Evolutionary conservation across 2,329 filamentous ascomycete species (phyloP).

Genomic region (Magnaporthiopsis incrustans): DNA sequence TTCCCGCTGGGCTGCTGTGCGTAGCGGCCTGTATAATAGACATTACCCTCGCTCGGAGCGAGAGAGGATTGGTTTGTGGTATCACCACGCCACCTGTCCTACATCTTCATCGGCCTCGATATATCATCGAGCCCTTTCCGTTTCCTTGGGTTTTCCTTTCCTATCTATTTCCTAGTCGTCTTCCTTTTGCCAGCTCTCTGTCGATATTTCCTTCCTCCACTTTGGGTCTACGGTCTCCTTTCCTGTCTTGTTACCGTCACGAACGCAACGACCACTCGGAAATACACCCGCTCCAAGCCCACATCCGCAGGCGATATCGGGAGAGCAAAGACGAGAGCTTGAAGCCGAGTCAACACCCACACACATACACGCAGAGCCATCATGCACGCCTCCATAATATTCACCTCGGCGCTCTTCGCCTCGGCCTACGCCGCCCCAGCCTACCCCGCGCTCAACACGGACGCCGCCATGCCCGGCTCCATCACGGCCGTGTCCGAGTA

Average conservation of each 20-base stretch:
- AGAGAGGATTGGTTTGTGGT: neutral
- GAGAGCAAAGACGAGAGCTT: neutral
- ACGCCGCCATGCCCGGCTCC: constrained; percentile 30
- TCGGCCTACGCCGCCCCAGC: constrained; percentile 36
- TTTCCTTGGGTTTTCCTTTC: constrained; percentile 10
- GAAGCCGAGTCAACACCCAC: neutral
- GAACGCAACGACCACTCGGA: neutral
- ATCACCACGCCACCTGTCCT: neutral
- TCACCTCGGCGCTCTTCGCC: constrained; percentile 38
- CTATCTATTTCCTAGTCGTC: constrained; percentile 10
- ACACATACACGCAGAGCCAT: constrained; percentile 15
- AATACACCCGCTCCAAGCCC: neutral
- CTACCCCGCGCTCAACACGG: constrained; percentile 35
- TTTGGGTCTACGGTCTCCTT: constrained; percentile 6
- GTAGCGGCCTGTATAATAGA: constrained; percentile 3
- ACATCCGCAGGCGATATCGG: neutral
- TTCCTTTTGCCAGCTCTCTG: constrained; percentile 9
- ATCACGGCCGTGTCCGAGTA: constrained; percentile 47
- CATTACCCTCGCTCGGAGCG: neutral
- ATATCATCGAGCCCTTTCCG: constrained; percentile 8
- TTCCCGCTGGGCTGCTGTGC: neutral
- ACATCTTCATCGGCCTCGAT: constrained; percentile 1
- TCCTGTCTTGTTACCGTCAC: constrained; percentile 6
- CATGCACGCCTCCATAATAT: constrained; percentile 41
- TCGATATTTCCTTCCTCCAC: constrained; percentile 4